Percentiles rank a stretch among this genome's conserved stretches.
These are phyloP conservation scores for Fusarium sublunatum DNA, from an alignment of 2,329 filamentous ascomycete species.

Conservation along the genomic window DNA sequence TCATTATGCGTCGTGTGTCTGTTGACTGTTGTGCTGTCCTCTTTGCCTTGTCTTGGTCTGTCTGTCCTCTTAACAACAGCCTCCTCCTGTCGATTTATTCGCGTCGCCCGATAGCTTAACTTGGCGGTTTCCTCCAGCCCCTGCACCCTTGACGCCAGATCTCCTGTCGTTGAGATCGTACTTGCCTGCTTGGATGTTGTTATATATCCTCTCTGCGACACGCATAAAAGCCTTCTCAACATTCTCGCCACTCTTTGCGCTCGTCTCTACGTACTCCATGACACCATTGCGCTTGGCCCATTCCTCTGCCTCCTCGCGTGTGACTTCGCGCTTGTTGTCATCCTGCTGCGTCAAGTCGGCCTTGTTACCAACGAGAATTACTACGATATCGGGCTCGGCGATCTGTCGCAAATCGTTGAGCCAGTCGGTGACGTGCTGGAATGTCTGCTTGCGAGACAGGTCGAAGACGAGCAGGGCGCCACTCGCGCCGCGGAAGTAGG, in stretches of 20 bases:
- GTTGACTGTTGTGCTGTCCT: constrained; percentile 30
- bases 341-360: constrained; percentile 75
- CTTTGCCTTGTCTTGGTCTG: constrained; percentile 13
- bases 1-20: constrained; percentile 46
- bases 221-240: constrained; percentile 94
- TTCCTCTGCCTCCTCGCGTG: constrained; percentile 82
- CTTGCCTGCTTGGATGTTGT: constrained; percentile 94
- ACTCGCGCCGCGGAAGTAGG: constrained; percentile 85
- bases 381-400: constrained; percentile 93
- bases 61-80: constrained; percentile 59
- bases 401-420: constrained; percentile 93
- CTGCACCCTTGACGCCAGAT: constrained; percentile 85
- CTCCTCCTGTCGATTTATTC: constrained; percentile 54
- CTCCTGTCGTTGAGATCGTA: constrained; percentile 95
- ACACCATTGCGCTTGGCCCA: constrained; percentile 91
- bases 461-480: constrained; percentile 90
- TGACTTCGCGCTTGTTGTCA: constrained; percentile 80
- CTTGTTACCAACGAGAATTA: constrained; percentile 96
- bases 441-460: constrained; percentile 86
- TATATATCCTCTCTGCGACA: constrained; percentile 94
- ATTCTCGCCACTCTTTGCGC: constrained; percentile 92
- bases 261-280: constrained; percentile 94
- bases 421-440: constrained; percentile 91
- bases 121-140: constrained; percentile 60
- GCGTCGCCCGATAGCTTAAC: constrained; percentile 60